Base-by-base conservation (phyloP, 2,329 filamentous ascomycete genomes). In the Trichoderma koningii region DNA sequence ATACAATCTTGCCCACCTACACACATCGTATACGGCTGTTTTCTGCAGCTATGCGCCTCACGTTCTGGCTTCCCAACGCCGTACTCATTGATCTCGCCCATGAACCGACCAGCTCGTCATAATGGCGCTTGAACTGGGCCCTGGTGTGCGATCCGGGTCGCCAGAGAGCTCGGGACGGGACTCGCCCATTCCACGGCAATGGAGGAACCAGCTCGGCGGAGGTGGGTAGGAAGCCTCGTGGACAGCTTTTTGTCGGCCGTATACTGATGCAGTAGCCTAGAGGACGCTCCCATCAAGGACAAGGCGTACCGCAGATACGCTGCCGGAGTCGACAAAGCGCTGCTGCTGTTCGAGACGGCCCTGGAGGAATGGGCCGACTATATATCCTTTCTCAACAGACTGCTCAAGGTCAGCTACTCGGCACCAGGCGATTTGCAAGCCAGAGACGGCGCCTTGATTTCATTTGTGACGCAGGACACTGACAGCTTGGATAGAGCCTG, bases 321-420 rank as follows among this genome's bases (percentile, higher is more conserved):
- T 51, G 87, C 89, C 55, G 90, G 88, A 66, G 89, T 99, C 69
- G 94, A 98, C 73, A 87, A 93, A 76, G 91, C 93, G 41, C 84
- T 99, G 68, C 86, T 90, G 52, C 83, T 97, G 41, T 99, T 97
- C 80, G 95, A 99, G 75, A 93, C 92, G 17, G 88, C 92, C 34
- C 83, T 97, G 70, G 93, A 98, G 78, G 95, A 99, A 87, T 99
- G 95, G 95, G 95, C 96, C 55, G 95, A 99, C 79, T 99, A 99
- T 75, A 99, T 99, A 73, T 97, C 94, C 19, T 99, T 98, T 76
- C 81, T 99, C 64, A 96, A 91, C 74, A 88, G 92, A 68, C 83
- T 99, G 55, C 82, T 97, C 68, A 98, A 97, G 87, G 92, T 93
- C 76, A 71, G 76, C 57, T 44, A 19, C 30, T 6, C 10, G 28